Conservation (phyloP, 2,329 filamentous ascomycete genomes). For the Apiospora koreana region DNA sequence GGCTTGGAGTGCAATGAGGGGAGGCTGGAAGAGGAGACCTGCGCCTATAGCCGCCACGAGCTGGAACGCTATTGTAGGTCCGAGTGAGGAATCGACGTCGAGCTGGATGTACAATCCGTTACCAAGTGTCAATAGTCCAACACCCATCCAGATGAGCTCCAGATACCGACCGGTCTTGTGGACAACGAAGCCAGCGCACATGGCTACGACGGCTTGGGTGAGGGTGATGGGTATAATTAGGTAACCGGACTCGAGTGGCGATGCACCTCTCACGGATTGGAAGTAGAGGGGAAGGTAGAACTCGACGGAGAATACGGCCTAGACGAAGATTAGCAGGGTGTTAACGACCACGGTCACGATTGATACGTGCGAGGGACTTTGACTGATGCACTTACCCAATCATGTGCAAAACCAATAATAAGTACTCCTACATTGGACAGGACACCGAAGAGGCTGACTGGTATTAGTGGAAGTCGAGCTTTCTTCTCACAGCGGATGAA, state of each 20-base stretch:
- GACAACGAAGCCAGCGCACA: constrained; percentile 53
- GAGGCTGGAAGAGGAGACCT: constrained; percentile 64
- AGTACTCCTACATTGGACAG: no score
- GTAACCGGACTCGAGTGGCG: constrained; percentile 56
- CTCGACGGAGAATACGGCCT: background rate
- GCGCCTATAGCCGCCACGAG: constrained; percentile 45
- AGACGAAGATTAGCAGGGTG: no score
- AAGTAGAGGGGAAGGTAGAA: constrained; percentile 45
- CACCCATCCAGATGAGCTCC: constrained; percentile 62
- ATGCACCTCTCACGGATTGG: constrained; percentile 53
- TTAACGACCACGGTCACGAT: constrained; percentile 39
- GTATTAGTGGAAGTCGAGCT: no score
- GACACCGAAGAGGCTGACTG: no score
- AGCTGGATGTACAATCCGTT: constrained; percentile 46
- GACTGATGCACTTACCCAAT: no score
- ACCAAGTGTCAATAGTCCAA: constrained; percentile 59
- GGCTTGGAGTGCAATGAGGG: constrained; percentile 65
- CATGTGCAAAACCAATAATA: no score
- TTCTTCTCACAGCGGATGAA: no score
- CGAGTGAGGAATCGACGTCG: no score
- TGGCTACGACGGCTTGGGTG: constrained; percentile 62
- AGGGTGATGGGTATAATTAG: constrained; percentile 61
- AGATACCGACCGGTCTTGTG: constrained; percentile 60
- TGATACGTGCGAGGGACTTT: constrained; percentile 16
- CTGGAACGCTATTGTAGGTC: no score